Evolutionary conservation across 2,329 filamentous ascomycete species (phyloP), one percentile per base, ranked within the genome.

Genomic region (Davidsoniella australis): DNA sequence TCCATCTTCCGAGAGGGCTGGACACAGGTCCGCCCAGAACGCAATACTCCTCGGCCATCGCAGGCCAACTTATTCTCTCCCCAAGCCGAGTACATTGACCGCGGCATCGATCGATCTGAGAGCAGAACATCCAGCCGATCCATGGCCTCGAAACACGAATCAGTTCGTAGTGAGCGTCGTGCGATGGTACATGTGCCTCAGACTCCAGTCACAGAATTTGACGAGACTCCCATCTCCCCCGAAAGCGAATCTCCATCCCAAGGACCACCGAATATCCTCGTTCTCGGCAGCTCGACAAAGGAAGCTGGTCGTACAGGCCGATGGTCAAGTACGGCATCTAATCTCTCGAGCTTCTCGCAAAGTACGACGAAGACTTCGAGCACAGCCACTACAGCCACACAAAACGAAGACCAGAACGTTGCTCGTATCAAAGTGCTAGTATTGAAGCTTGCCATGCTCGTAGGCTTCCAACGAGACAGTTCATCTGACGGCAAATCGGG

Each of bases 141-240:
- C 14, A 76, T 73, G 57, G 67, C 67, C 10, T 70, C 71, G 40
- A 72, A 73, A 57, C 69, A 68, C 45, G 67, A 75, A 52, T 67
- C 78, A 57, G 48, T 54, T 8, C 50, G 53, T 10, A 45, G 48
- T 37, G 49, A 54, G n/a, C 67, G 66, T 60, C 61, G 68, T 56
- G 8, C 12, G 29, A 66, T 67, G 49, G 72, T 69, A 48, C 62
- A 64, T 16, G 65, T 63, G 2, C 65, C 66, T 2, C 89, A 96
- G 65, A 96, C 88, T 0, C 88, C 88, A 0, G 89, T 89, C 0
- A 96, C 88, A 4, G 87, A 95, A 56, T 95, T 95, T 57, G 89
- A 95, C 62, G 88, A 96, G 60, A 86, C 82, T 0, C 80, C 85
- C 3, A 76, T 86, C 41, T 93, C 87, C 0, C 82, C 83, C 0